Evolutionary conservation across 176 grass and related monocot genomes (phyloP).

Genomic region (Elymus sibiricus): DNA sequence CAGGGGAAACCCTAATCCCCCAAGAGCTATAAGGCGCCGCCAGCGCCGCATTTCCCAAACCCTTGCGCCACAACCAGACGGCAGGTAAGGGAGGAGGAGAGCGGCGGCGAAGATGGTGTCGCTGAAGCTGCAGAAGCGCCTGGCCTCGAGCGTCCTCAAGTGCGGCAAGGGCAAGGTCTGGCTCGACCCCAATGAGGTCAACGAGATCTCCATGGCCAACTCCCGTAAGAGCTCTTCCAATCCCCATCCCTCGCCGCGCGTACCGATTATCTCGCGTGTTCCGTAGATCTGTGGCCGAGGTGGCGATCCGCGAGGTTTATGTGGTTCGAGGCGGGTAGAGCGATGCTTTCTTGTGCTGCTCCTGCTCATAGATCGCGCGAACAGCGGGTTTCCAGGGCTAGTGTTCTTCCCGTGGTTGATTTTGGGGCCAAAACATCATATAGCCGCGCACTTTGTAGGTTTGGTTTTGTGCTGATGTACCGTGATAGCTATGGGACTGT

Average conservation of each 20-base stretch:
- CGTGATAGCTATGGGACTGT: background rate
- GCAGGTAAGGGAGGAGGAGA: conserved; percentile 1
- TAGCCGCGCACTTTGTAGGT: background rate
- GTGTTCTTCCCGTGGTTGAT: background rate
- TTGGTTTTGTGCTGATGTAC: background rate
- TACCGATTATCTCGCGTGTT: background rate
- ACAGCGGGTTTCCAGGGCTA: background rate
- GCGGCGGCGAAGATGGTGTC: conserved; percentile 47
- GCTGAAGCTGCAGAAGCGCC: conserved; percentile 60
- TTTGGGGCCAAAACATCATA: background rate
- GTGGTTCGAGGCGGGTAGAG: background rate
- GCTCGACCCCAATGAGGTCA: conserved; percentile 74
- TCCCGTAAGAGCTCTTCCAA: conserved; percentile 32
- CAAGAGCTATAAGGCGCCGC: background rate
- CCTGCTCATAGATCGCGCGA: background rate
- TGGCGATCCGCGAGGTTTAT: background rate
- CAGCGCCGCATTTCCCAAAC: background rate
- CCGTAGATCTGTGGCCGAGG: background rate
- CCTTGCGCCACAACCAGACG: background rate
- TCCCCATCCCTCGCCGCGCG: background rate
- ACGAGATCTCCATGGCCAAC: conserved; percentile 75
- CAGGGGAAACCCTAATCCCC: background rate
- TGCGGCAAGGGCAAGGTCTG: conserved; percentile 72
- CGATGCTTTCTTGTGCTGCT: background rate
- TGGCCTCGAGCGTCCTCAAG: conserved; percentile 59